phyloP scores from a whole-genome alignment of 192 early-diverging fungal species.

The Backusella parvicylindrica region DNA sequence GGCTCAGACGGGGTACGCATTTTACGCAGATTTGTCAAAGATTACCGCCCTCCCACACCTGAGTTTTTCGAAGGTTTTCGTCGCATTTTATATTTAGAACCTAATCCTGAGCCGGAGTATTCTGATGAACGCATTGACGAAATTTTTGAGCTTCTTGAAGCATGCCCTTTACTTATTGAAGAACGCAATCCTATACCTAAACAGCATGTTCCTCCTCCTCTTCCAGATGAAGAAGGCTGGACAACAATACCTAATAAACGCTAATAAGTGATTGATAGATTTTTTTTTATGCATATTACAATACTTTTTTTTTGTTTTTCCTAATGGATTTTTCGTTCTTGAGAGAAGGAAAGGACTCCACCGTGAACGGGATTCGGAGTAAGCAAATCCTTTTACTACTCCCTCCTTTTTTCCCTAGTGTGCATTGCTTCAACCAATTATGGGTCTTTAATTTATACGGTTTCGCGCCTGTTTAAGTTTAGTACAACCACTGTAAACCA shows the following conservation, averaged over 20 bases:
- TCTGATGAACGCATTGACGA: slow-evolving; percentile 41
- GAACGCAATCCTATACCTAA: neutral
- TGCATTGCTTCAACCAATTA: neutral
- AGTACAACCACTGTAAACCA: neutral
- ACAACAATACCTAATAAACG: neutral
- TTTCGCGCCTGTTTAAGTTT: slow-evolving; percentile 2
- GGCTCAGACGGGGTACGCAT: slow-evolving; percentile 60
- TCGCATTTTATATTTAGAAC: slow-evolving; percentile 39
- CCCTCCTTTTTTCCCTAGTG: neutral
- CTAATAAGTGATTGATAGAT: neutral
- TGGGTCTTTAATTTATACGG: neutral
- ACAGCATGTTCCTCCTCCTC: neutral
- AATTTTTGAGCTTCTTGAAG: slow-evolving; percentile 6
- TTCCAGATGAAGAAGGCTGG: neutral
- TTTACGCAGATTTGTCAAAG: slow-evolving; percentile 55
- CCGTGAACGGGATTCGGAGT: neutral
- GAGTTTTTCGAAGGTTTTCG: slow-evolving; percentile 42
- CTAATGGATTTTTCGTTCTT: neutral
- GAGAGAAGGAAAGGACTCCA: neutral
- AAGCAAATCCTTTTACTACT: neutral
- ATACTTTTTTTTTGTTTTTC: neutral
- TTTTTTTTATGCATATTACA: neutral
- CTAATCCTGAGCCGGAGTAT: slow-evolving; percentile 35
- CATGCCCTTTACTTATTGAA: neutral
- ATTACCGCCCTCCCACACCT: slow-evolving; percentile 38